Evolutionary conservation across 768 basidiomycete species (phyloP), one percentile per base, ranked within the genome.

Genomic region (Royoungia palumana): DNA sequence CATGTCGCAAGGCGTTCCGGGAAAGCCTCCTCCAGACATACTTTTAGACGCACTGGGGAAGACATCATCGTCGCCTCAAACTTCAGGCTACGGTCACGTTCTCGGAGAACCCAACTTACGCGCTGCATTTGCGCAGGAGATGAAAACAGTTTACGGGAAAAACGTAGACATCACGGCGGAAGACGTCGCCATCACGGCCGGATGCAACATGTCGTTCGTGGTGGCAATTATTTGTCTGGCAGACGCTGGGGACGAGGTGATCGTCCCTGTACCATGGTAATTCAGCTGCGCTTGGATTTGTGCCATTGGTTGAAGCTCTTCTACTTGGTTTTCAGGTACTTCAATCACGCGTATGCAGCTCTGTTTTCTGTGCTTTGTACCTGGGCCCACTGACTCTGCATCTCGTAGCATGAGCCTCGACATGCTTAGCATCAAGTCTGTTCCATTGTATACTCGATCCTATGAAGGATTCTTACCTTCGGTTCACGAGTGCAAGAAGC

Each of bases 1-100:
- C 57, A 81, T 89, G 73, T 83, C 84, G 2, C 87, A 90, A 65
- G 85, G 90, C 35, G 81, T 82, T 0, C 90, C 90, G 0, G 82
- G 83, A 6, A 72, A 70, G 0, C 79, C 83, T 0, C 89, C 90
- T 0, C 79, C 83, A 3, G 59, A 68, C 2, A 42, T 60, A 1
- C 66, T 89, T 9, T 74, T 82, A 28, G 59, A 73, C 0, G 75
- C 79, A 1, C 61, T 91, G 2, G 72, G 69, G 0, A 58, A 59
- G 9, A 73, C 78, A 0, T 66, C 78, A 0, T 65, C 74, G 8
- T 74, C 74, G 35, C 72, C 74, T 0, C 38, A 43, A 5, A 74
- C 70, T 28, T 78, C 78, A 37, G 76, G 79, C 5, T 91, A 91
- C 52, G 72, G 79, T 8, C 65, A 73, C 2, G 82, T 76, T 46